Base-by-base conservation (phyloP, 2,329 filamentous ascomycete species). In the Alternaria solani region DNA sequence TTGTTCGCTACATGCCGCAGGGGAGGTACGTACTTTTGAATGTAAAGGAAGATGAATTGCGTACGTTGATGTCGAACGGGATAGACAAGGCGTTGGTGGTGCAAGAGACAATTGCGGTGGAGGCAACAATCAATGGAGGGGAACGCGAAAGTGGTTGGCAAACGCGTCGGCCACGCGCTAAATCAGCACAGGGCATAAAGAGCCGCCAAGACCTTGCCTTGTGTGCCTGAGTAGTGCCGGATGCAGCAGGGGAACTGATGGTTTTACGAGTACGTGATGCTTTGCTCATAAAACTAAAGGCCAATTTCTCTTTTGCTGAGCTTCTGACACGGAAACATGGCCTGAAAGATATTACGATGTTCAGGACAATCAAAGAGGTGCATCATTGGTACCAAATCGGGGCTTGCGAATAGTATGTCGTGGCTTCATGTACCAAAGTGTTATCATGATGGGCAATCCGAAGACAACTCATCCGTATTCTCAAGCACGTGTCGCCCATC, bases 131-230 rank as follows among this genome's bases (percentile, higher is more conserved):
- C 58, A 65, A 54, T 66, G 56, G 62, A 63, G 63, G 60, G 63
- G 60, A 58, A 68, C 65, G 65, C 67, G 67, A 66, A 54, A 53
- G 47, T 55, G 47, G 56, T 60, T 63, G 55, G 57, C 57, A 39
- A 51, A 63, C 67, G 67, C 67, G 67, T 69, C 65, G 58, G 32
- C 52, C 49, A 62, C 67, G 62, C 67, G 67, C 65, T 68, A 69
- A 62, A 41, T 49, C 32, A 48, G 55, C 58, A 68, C 54, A 57
- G 59, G 59, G 51, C 61, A 64, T 49, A 51, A 53, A 57, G 58
- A 48, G 43, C 20, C 28, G 57, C 58, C 58, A 61, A 61, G 58
- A 48, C 53, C 20, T 25, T 49, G 38, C 32, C 16, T 30, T 36
- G 16, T 11, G 46, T 25, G 46, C 46, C 9, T 25, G 32, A 26